A percentile compares a stretch with the other conserved stretches of the same genome.
phyloP scores from a whole-genome alignment of 306 rosid genomes.

The Cercis canadensis region DNA sequence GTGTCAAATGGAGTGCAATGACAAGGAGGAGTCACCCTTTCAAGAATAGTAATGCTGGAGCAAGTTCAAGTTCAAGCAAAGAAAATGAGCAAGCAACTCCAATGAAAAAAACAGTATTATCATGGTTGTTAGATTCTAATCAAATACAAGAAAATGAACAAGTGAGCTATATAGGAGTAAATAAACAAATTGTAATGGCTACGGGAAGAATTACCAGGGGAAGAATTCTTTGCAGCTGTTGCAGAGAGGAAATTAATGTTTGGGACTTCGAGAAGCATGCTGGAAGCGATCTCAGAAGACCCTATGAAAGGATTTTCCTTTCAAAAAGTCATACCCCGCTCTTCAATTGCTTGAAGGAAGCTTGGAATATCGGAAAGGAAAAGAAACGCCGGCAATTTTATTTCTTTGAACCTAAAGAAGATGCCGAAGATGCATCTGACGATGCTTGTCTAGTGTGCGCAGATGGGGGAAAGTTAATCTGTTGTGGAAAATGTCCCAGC shows the following conservation, averaged over 20 bases:
- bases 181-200: neutral
- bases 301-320: slow-evolving; percentile 33
- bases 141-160: slow-evolving; percentile 13
- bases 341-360: slow-evolving; percentile 8
- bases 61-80: neutral
- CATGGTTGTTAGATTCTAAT: slow-evolving; percentile 45
- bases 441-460: slow-evolving; percentile 50
- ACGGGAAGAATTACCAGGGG: slow-evolving; percentile 31
- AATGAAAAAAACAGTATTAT: slow-evolving; percentile 36
- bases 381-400: neutral
- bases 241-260: slow-evolving; percentile 32
- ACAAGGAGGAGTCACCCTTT: neutral
- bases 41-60: neutral
- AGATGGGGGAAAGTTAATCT: slow-evolving; percentile 48
- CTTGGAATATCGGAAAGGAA: neutral
- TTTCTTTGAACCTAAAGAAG: neutral
- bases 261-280: slow-evolving; percentile 49
- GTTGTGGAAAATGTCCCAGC: slow-evolving; percentile 49
- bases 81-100: neutral
- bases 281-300: slow-evolving; percentile 12
- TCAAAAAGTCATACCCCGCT: neutral
- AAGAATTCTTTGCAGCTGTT: slow-evolving; percentile 50
- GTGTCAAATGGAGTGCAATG: neutral
- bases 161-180: slow-evolving; percentile 25
- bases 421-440: slow-evolving; percentile 32